Conservation (phyloP, 805 yeast species). For the Saccharomycopsis synnaedendra region DNA sequence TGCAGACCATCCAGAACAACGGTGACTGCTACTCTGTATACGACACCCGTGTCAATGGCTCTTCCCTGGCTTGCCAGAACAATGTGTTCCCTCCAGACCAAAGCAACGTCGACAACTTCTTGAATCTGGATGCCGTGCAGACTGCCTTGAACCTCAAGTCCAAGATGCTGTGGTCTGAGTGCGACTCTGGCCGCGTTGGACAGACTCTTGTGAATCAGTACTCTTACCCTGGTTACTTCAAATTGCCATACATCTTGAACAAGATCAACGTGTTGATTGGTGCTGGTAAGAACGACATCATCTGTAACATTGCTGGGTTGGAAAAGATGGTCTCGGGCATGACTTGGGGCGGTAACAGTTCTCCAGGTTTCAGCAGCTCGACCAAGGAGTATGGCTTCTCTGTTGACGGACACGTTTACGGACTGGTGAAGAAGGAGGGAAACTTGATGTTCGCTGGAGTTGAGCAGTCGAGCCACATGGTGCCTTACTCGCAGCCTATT, state of each 20-base stretch:
- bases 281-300: conserved; percentile 61
- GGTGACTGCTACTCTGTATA: conserved; percentile 66
- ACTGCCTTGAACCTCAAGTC: conserved; percentile 36
- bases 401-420: conserved; percentile 18
- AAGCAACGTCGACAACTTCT: conserved; percentile 35
- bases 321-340: conserved; percentile 44
- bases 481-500: conserved; percentile 58
- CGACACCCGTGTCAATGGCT: conserved; percentile 59
- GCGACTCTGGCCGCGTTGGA: conserved; percentile 37
- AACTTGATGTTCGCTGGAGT: conserved; percentile 56
- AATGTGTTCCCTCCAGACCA: conserved; percentile 72
- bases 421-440: conserved; percentile 35
- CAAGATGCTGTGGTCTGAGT: conserved; percentile 45
- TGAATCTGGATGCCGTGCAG: conserved; percentile 34
- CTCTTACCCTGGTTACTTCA: conserved; percentile 38
- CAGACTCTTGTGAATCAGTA: conserved; percentile 29
- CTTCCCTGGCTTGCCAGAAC: conserved; percentile 76
- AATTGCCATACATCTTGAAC: conserved; percentile 43
- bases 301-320: conserved; percentile 59
- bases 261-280: conserved; percentile 44
- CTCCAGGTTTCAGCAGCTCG: conserved; percentile 9
- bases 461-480: conserved; percentile 66
- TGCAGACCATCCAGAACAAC: conserved; percentile 10
- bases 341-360: conserved; percentile 27
- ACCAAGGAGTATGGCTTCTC: conserved; percentile 1